Evolutionary conservation across 305 asterid species (phyloP), one percentile per base, ranked within the genome.

Genomic region (Caryopteris hybrid): DNA sequence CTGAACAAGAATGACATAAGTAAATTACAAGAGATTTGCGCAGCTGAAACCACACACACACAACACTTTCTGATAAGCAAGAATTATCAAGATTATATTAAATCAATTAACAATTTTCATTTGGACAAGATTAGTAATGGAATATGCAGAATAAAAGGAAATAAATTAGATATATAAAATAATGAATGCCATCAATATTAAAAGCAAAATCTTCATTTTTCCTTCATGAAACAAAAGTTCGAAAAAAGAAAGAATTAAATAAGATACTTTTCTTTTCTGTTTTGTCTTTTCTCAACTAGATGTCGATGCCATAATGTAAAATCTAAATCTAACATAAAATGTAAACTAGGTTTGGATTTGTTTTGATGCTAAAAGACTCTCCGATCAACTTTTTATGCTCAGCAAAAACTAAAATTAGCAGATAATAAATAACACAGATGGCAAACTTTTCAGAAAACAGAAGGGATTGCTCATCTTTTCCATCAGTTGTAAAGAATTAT

Each of bases 1-100:
- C 96, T 88, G 87, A 51, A 69, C 50, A 67, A 45, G 43, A 76
- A 73, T 36, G 22, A 53, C 56, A 34, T 64, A 16, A 41, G 59
- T 61, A 62, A 10, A 23, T 46, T 39, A 54, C 17, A 64, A 52
- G 65, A 23, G 50, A 55, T 10, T 23, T 8, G 11, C 59, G 53
- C 39, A 14, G 33, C 48, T 53, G 29, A 47, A 68, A 36, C 4
- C 36, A 31, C 21, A 58, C 29, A 56, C 21, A 6, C 63, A 5
- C 31, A 20, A 11, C 14, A 9, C 21, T 20, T 50, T 59, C 3
- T 16, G 18, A 31, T 29, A 38, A 45, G 27, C 11, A 25, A 45
- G 42, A 14, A 27, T 9, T 16, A 45, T 20, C 12, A n/a, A n/a
- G 45, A 27, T 1, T 34, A 61, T 8, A 29, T 17, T 61, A 16